Conservation (phyloP, 768 basidiomycete species). For the Chalciporus piperatus region DNA sequence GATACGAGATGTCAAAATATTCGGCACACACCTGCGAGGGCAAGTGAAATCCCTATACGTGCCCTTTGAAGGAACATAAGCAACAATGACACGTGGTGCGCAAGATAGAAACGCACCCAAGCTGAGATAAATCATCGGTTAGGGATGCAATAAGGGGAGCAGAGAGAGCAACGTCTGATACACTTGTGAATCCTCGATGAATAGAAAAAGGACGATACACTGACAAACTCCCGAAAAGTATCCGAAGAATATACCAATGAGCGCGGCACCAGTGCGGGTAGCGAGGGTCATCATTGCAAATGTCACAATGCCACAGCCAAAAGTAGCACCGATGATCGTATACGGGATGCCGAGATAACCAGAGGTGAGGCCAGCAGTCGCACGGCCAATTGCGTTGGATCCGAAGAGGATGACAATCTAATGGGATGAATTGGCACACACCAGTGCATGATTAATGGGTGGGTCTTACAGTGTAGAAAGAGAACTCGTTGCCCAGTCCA, state of each 20-base stretch:
- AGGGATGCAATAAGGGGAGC: slow-evolving; percentile 43
- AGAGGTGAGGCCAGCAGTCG: slow-evolving; percentile 35
- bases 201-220: slow-evolving; percentile 10
- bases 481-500: slow-evolving; percentile 41
- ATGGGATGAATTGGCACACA: background rate
- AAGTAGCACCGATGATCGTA: slow-evolving; percentile 36
- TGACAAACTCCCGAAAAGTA: slow-evolving; percentile 47
- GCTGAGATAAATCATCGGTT: slow-evolving; percentile 44
- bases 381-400: slow-evolving; percentile 36
- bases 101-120: slow-evolving; percentile 34
- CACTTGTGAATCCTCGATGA: background rate
- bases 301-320: slow-evolving; percentile 36
- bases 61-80: slow-evolving; percentile 14
- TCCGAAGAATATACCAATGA: slow-evolving; percentile 44
- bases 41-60: slow-evolving; percentile 49
- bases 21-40: slow-evolving; percentile 38
- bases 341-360: slow-evolving; percentile 44
- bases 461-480: slow-evolving; percentile 53
- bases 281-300: slow-evolving; percentile 43
- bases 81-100: background rate
- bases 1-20: background rate
- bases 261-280: slow-evolving; percentile 34
- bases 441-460: background rate
- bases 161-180: slow-evolving; percentile 37
- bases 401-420: slow-evolving; percentile 40